Percentiles rank a stretch among this genome's conserved stretches.
Evolutionary conservation across 192 early-diverging fungal species (phyloP).

Genomic region (Backusella tuberculispora): DNA sequence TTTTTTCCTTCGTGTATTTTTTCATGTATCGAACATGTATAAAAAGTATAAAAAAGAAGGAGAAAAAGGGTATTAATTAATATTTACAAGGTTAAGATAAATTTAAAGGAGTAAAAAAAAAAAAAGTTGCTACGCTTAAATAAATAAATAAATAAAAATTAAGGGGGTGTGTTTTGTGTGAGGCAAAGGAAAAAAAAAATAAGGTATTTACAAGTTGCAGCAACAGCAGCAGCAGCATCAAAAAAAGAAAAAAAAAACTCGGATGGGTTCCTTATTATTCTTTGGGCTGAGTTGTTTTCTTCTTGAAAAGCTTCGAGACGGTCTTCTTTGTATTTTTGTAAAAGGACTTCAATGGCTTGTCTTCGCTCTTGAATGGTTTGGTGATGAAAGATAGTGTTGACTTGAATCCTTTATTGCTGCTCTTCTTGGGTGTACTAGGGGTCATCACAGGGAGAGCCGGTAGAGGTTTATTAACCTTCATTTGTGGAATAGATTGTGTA

Average conservation of each 20-base stretch:
- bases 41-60: slow-evolving; percentile 15
- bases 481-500: background rate
- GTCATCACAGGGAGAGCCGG: slow-evolving; percentile 7
- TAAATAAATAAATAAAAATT: slow-evolving; percentile 6
- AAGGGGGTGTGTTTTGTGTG: background rate
- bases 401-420: background rate
- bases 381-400: background rate
- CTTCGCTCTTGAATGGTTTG: background rate
- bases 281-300: slow-evolving; percentile 3
- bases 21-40: background rate
- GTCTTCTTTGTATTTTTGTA: slow-evolving; percentile 10
- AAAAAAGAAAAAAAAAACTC: background rate
- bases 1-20: background rate
- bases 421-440: background rate
- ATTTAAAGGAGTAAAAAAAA: slow-evolving; percentile 12
- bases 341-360: background rate
- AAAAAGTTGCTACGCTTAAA: slow-evolving; percentile 14
- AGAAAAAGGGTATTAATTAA: slow-evolving; percentile 14
- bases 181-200: background rate
- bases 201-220: background rate
- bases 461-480: background rate
- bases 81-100: slow-evolving; percentile 8
- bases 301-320: background rate
- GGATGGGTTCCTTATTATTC: background rate
- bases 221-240: background rate